Percentiles rank a stretch among this genome's conserved stretches.
These are phyloP conservation scores for Plicaturopsis crispa DNA, from an alignment of 768 basidiomycete genomes.

Conservation along the genomic window DNA sequence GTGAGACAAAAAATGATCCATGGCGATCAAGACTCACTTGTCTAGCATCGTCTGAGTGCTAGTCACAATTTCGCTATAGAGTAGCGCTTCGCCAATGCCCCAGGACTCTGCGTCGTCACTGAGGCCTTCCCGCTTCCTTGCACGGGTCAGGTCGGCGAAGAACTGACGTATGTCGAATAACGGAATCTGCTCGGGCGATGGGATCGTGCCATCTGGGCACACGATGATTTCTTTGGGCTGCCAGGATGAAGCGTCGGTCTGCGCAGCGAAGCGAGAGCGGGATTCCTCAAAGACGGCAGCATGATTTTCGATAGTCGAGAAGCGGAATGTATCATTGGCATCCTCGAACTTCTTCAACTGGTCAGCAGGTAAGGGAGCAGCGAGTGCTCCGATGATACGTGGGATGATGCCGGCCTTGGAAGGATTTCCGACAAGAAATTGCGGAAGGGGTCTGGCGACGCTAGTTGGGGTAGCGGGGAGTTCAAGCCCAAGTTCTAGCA, in stretches of 20 bases:
- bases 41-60: conserved; percentile 95
- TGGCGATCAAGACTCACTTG: conserved; percentile 46
- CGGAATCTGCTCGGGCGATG: conserved; percentile 51
- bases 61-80: conserved; percentile 87
- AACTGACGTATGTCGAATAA: conserved; percentile 63
- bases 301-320: conserved; percentile 35
- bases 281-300: conserved; percentile 20
- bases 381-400: conserved; percentile 26
- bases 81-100: conserved; percentile 67
- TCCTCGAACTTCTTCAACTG: conserved; percentile 45
- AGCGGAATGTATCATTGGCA: conserved; percentile 62
- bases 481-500: conserved; percentile 27
- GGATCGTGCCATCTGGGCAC: conserved; percentile 38
- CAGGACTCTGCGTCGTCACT: conserved; percentile 23
- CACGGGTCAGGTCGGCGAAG: conserved; percentile 42
- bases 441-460: conserved; percentile 44
- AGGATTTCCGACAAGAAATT: conserved; percentile 46
- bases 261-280: conserved; percentile 8
- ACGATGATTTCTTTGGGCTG: conserved; percentile 50
- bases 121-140: conserved; percentile 19
- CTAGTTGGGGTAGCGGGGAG: conserved; percentile 28
- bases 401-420: conserved; percentile 32
- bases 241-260: conserved; percentile 26
- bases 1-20: conserved; percentile 3
- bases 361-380: conserved; percentile 19